Base-by-base conservation (phyloP, 306 rosid genomes). In the Clitoria ternatea region DNA sequence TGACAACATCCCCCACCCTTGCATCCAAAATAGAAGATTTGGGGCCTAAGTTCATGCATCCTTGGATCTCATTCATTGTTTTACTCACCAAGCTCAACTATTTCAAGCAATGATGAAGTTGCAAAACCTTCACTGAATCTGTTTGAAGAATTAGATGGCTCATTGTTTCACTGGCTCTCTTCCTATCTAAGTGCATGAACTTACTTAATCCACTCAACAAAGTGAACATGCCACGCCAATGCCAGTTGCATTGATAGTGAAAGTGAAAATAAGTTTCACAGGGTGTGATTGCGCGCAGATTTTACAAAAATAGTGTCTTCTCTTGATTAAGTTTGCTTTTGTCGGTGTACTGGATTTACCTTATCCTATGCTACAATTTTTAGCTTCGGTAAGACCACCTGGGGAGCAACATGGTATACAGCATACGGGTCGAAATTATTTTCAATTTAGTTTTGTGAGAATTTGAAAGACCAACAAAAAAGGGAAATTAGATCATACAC, bases 121-220 rank as follows among this genome's bases (percentile, higher is more conserved):
- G 19, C 26, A 39, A 37, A 22, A 35, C 78, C 63, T 61, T 73
- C 70, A 61, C 54, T 8, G 78, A 63, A 64, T 74, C 73, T 27
- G 66, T 59, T 54, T 14, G 59, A 54, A 65, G 73, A 65, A 43
- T 29, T 39, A n/a, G 62, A 35, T 32, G 4, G 48, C 73, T 64
- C 61, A 62, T 62, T 6, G n/a, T 36, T 22, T 62, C 33, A 39
- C 11, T 40, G 23, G 17, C 72, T 63, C 49, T 74, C 65, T 74
- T 64, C 57, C 43, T 52, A 75, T 63, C 56, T 23, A 74, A 74
- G 18, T 74, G 72, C 78, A 74, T 74, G 78, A 50, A 74, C 72
- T 61, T 61, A 5, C 15, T 36, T 73, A 9, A 36, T 61, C 15
- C 63, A 20, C 13, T 49, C 70, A 23, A 8, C 24, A 12, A 23